Evolutionary conservation across 495 filamentous ascomycete genomes (phyloP).

Genomic region (Penicillium paradoxum): DNA sequence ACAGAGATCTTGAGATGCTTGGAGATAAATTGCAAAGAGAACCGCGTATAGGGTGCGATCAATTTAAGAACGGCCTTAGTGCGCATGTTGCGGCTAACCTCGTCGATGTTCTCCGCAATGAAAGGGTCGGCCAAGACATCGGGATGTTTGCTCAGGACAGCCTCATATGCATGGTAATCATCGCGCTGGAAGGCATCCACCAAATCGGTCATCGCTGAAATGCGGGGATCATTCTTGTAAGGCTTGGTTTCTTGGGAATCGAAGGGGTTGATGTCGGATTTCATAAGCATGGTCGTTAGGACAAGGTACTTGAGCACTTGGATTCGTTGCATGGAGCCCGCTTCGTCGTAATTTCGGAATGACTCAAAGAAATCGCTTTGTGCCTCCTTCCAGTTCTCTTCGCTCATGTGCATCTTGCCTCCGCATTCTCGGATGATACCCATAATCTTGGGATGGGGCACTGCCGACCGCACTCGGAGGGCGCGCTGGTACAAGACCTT

Average conservation of each 20-base stretch:
- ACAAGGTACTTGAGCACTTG: conserved; percentile 97
- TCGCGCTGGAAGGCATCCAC: conserved; percentile 96
- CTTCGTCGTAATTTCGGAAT: conserved; percentile 98
- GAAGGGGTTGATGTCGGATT: conserved; percentile 98
- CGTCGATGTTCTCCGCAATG: conserved; percentile 98
- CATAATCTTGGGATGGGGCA: conserved; percentile 98
- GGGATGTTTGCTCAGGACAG: conserved; percentile 77
- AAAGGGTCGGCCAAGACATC: conserved; percentile 90
- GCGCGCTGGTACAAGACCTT: conserved; percentile 90
- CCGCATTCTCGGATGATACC: conserved; percentile 98
- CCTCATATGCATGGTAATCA: conserved; percentile 88
- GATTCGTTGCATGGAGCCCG: conserved; percentile 90
- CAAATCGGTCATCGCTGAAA: conserved; percentile 93
- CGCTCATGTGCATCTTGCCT: conserved; percentile 99
- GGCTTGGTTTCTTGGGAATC: conserved; percentile 99
- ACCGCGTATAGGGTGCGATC: conserved; percentile 91
- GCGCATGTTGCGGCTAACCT: conserved; percentile 96
- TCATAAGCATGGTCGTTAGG: conserved; percentile 96
- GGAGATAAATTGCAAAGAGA: conserved; percentile 80
- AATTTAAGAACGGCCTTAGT: conserved; percentile 92
- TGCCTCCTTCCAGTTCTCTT: conserved; percentile 97
- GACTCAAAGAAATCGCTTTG: conserved; percentile 98
- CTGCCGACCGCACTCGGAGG: conserved; percentile 84
- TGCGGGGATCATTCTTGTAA: conserved; percentile 91
- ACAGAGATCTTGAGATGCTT: conserved; percentile 78